These are phyloP conservation scores for Ilyonectria mors-panacis DNA, from an alignment of 2,329 filamentous ascomycete species.

Conservation along the genomic window DNA sequence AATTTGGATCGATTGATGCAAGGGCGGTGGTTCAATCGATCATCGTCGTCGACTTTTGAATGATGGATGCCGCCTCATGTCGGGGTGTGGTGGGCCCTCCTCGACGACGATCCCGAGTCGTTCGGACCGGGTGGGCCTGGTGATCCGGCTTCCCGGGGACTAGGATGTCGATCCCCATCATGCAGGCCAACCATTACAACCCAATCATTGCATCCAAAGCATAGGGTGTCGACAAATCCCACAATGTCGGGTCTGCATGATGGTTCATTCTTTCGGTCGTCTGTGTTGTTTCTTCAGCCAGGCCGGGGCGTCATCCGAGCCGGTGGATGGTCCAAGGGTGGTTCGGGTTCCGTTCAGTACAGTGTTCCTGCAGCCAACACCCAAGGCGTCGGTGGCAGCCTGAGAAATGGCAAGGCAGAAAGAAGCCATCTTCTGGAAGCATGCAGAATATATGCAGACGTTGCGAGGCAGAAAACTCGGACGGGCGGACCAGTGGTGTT, in stretches of 20 bases:
- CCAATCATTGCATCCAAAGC: background rate
- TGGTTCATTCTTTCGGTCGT: background rate
- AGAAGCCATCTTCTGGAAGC: background rate
- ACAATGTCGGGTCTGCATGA: background rate
- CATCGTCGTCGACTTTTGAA: conserved; percentile 2
- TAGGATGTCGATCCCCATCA: conserved; percentile 13
- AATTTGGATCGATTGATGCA: background rate
- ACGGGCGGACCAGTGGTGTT: background rate
- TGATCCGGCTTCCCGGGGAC: conserved; percentile 8
- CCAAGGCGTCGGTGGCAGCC: background rate
- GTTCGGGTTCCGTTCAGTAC: background rate
- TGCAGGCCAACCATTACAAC: background rate
- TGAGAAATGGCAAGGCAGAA: background rate
- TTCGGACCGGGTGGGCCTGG: conserved; percentile 20
- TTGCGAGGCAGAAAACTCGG: background rate
- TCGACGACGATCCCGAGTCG: conserved; percentile 17
- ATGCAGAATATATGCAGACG: background rate
- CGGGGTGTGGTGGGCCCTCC: conserved; percentile 3
- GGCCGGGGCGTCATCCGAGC: background rate
- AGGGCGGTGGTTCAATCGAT: background rate
- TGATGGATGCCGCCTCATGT: background rate
- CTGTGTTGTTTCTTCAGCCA: background rate
- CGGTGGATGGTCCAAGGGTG: background rate
- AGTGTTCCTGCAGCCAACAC: background rate
- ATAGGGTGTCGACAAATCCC: background rate